A percentile compares a stretch with the other conserved stretches of the same genome.
These are phyloP conservation scores for Sclerotiophoma versabilis DNA, from an alignment of 2,329 filamentous ascomycete genomes.

Conservation along the genomic window DNA sequence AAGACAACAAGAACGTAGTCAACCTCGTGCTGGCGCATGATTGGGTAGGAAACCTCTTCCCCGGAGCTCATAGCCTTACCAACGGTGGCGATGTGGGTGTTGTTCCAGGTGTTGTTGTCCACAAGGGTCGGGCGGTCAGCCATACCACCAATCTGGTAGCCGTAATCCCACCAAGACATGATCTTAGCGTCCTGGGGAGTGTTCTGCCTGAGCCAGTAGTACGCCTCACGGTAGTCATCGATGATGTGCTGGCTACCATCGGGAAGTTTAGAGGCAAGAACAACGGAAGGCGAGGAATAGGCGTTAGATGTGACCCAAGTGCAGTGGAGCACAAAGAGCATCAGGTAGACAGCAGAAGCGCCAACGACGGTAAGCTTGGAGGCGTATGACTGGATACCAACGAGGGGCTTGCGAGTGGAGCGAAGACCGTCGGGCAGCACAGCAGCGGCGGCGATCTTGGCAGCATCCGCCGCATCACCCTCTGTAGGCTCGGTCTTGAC, in stretches of 20 bases:
- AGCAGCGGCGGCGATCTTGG: slow-evolving; percentile 58
- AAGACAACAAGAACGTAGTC: slow-evolving; percentile 99
- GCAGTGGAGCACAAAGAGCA: slow-evolving; percentile 96
- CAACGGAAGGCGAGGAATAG: slow-evolving; percentile 97
- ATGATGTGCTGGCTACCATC: slow-evolving; percentile 98
- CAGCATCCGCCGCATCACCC: slow-evolving; percentile 38
- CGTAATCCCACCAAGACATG: slow-evolving; percentile 99
- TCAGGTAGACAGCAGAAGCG: slow-evolving; percentile 77
- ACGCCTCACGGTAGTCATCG: slow-evolving; percentile 98
- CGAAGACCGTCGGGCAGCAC: slow-evolving; percentile 65
- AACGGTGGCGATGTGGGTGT: slow-evolving; percentile 98
- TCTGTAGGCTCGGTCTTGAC: slow-evolving; percentile 57
- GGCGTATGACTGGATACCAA: slow-evolving; percentile 82
- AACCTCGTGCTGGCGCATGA: slow-evolving; percentile 97
- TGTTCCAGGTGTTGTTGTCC: slow-evolving; percentile 99
- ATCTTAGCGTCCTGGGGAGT: slow-evolving; percentile 94
- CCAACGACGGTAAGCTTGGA: slow-evolving; percentile 82
- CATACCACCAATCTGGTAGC: slow-evolving; percentile 99
- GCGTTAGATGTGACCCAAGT: slow-evolving; percentile 99
- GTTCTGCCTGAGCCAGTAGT: slow-evolving; percentile 99
- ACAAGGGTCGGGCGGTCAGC: slow-evolving; percentile 95
- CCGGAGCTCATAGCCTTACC: slow-evolving; percentile 98
- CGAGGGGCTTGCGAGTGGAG: slow-evolving; percentile 72
- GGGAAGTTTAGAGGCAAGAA: slow-evolving; percentile 87
- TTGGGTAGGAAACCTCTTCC: slow-evolving; percentile 97